Evolutionary conservation across 441 rosid genomes (phyloP), one percentile per base, ranked within the genome.

Genomic region (Populus hybrid): DNA sequence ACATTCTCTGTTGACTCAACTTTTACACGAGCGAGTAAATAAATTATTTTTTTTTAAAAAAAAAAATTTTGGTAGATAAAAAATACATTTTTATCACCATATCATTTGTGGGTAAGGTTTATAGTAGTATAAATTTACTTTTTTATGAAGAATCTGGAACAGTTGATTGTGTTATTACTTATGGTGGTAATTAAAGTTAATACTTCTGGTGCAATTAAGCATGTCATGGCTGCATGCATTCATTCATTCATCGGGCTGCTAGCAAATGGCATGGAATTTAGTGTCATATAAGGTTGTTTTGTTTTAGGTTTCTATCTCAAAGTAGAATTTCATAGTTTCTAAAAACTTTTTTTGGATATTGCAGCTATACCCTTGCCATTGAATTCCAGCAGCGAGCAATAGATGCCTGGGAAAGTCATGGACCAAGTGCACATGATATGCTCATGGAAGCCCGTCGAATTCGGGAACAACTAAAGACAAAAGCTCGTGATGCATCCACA

Each of bases 351-450:
- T 53, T 68, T 75, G 65, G 74, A 74, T 77, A 72, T 79, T 83
- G 90, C 89, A 95, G 98, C 88, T 90, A 89, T 82, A 66, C 83
- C 28, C 89, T 95, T 7, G 97, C 98, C 8, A 86, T 94, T 69
- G 95, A 91, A 75, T 95, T 94, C 85, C 99, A 95, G 85, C 93
- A 86, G 84, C 86, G 76, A 77, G 99, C 79, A 29, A 79, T 95
- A 26, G 89, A 89, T 80, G 95, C 93, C 78, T 95, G 97, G 99
- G 93, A 92, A 50, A 86, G 92, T 83, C 99, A 92, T 77, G 97
- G 99, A 78, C 83, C 86, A 16, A 87, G 88, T 70, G 94, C 88
- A 33, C 78, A 83, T 83, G 94, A 87, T 23, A 97, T 92, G 79
- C 90, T 95, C 74, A 81, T 45, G 75, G 98, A 91, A 78, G 97